phyloP scores from a whole-genome alignment of 805 yeast species.

The Nematodospora valgi region DNA sequence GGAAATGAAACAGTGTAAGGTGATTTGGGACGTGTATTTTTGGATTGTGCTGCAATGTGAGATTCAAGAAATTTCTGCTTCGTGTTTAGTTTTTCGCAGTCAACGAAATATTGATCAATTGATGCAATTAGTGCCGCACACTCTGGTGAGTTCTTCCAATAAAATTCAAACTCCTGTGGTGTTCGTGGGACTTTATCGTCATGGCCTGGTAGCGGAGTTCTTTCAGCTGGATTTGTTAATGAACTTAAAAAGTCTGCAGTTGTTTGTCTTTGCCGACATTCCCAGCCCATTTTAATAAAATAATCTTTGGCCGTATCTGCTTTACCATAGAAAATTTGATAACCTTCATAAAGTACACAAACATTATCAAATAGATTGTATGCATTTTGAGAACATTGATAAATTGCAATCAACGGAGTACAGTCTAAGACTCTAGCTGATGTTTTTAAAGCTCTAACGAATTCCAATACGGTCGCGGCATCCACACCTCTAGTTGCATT shows the following conservation, averaged over 20 bases:
- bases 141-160: slow-evolving; percentile 56
- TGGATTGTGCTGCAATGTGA: slow-evolving; percentile 34
- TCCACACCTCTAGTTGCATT: slow-evolving; percentile 85
- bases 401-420: slow-evolving; percentile 57
- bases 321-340: slow-evolving; percentile 44
- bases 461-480: slow-evolving; percentile 78
- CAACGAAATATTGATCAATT: slow-evolving; percentile 35
- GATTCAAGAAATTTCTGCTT: slow-evolving; percentile 17
- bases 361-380: no score
- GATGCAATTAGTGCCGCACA: slow-evolving; percentile 36
- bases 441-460: slow-evolving; percentile 60
- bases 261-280: slow-evolving; percentile 58
- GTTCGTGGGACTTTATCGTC: slow-evolving; percentile 51
- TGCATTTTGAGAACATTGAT: slow-evolving; percentile 47
- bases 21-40: slow-evolving; percentile 27
- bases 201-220: slow-evolving; percentile 45
- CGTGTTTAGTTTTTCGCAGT: slow-evolving; percentile 13
- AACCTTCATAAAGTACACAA: no score
- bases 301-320: slow-evolving; percentile 41
- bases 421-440: slow-evolving; percentile 47
- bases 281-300: slow-evolving; percentile 57
- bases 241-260: slow-evolving; percentile 65
- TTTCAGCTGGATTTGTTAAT: no score
- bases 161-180: slow-evolving; percentile 53
- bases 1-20: slow-evolving; percentile 41